Conservation (phyloP, 2,329 filamentous ascomycete genomes). For the Ascochyta viciae-villosae region DNA sequence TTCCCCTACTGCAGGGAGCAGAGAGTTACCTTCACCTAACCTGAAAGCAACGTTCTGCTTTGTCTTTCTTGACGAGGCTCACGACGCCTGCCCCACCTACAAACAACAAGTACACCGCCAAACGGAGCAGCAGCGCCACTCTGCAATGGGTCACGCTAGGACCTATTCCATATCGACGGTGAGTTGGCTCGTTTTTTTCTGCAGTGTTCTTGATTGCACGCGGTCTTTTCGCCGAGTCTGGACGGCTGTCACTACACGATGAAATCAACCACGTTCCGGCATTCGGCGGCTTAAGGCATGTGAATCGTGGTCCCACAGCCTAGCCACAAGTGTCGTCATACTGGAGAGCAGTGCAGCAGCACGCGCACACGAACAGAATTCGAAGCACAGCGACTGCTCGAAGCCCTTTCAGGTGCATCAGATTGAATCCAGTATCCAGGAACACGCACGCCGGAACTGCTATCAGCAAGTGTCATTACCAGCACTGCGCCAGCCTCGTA, state of each 20-base stretch:
- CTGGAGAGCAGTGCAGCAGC: constrained; percentile 21
- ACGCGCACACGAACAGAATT: constrained; percentile 37
- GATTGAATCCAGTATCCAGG: constrained; percentile 12
- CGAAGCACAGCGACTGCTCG: constrained; percentile 6
- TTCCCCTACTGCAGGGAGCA: constrained; percentile 6
- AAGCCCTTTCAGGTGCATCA: constrained; percentile 9
- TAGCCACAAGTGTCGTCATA: constrained; percentile 35
- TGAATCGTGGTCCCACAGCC: constrained; percentile 21
- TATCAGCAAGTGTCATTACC: constrained; percentile 8
- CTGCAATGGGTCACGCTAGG: constrained; percentile 37
- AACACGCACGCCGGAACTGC: constrained; percentile 3
- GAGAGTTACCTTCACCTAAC: constrained; percentile 5
- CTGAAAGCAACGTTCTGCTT: constrained; percentile 2
- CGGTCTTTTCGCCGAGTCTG: constrained; percentile 28
- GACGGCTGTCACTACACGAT: constrained; percentile 22
- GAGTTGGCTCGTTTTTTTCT: constrained; percentile 31
- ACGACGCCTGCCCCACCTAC: constrained; percentile 21
- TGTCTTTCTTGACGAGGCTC: neutral
- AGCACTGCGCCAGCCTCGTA: constrained; percentile 29
- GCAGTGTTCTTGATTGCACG: constrained; percentile 10
- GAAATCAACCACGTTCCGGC: constrained; percentile 35
- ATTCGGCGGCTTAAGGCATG: constrained; percentile 32
- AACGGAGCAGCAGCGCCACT: constrained; percentile 9
- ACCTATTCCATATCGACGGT: constrained; percentile 49
- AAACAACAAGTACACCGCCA: constrained; percentile 4